Evolutionary conservation across 2,329 filamentous ascomycete genomes (phyloP).

Genomic region (Ophiostoma triangulosporum): DNA sequence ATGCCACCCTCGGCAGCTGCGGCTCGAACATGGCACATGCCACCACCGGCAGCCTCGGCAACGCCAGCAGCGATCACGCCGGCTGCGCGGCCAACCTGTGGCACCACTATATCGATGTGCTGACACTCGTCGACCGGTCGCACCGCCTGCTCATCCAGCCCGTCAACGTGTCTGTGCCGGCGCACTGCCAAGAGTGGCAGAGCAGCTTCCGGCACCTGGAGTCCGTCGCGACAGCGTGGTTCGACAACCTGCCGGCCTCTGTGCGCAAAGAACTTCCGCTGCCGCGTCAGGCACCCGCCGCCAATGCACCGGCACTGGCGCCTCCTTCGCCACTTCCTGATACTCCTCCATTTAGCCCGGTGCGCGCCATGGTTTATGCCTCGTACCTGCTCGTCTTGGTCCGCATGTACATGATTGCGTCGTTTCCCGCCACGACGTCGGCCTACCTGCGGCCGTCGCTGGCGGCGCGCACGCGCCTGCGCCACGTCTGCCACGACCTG

Average conservation of each 20-base stretch:
- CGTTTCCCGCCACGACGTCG: slow-evolving; percentile 10
- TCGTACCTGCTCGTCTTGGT: slow-evolving; percentile 6
- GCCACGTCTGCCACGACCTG: slow-evolving; percentile 4
- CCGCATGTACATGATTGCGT: slow-evolving; percentile 11
- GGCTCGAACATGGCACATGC: neutral
- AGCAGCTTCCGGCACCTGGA: slow-evolving; percentile 10
- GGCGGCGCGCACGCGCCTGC: slow-evolving; percentile 5
- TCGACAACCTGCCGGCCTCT: slow-evolving; percentile 5
- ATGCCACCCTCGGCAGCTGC: neutral
- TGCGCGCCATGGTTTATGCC: slow-evolving; percentile 8
- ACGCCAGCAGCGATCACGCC: neutral
- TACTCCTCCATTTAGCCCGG: slow-evolving; percentile 2
- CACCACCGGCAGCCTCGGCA: neutral
- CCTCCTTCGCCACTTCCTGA: neutral
- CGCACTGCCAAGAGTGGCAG: slow-evolving; percentile 12
- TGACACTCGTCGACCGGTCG: slow-evolving; percentile 10
- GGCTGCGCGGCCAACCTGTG: slow-evolving; percentile 3
- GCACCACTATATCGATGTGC: slow-evolving; percentile 9
- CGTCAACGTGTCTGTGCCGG: slow-evolving; percentile 8
- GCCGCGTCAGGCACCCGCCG: neutral
- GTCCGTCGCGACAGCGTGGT: slow-evolving; percentile 4
- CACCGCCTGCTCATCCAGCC: slow-evolving; percentile 11
- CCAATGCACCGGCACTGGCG: neutral
- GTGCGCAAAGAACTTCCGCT: neutral
- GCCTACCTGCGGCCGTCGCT: slow-evolving; percentile 10